phyloP scores from a whole-genome alignment of 441 rosid genomes.

The Euphorbia schlechtendalii region DNA sequence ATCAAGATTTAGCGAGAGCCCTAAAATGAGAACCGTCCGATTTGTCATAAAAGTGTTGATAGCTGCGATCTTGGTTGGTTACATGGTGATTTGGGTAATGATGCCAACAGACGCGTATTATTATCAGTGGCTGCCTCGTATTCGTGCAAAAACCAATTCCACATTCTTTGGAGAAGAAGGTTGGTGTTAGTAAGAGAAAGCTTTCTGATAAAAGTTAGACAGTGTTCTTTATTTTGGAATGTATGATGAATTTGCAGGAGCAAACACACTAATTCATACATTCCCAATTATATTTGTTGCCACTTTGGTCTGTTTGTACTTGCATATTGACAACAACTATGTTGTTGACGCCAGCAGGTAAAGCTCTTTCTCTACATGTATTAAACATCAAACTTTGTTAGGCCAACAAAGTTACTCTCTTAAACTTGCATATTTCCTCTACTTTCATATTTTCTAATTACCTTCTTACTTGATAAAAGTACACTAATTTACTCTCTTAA shows the following conservation, averaged over 20 bases:
- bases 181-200: background rate
- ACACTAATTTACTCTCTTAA: too few relatives aligned
- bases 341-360: conserved; percentile 10
- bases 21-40: conserved; percentile 13
- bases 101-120: conserved; percentile 32
- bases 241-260: conserved; percentile 21
- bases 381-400: too few relatives aligned
- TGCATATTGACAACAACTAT: conserved; percentile 30
- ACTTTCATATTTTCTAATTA: too few relatives aligned
- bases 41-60: conserved; percentile 21
- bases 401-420: too few relatives aligned
- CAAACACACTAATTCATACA: conserved; percentile 28
- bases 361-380: background rate
- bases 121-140: conserved; percentile 28
- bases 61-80: conserved; percentile 31
- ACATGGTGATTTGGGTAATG: conserved; percentile 43
- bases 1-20: conserved; percentile 2
- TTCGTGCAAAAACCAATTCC: conserved; percentile 25
- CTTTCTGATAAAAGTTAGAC: background rate
- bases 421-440: too few relatives aligned
- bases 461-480: too few relatives aligned
- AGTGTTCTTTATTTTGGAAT: background rate
- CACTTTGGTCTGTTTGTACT: conserved; percentile 34
- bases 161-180: conserved; percentile 41
- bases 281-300: conserved; percentile 48